Percentiles rank a stretch among this genome's conserved stretches.
Evolutionary conservation across 106 monocot species (phyloP).

Genomic region (Dioscorea zingiberensis): DNA sequence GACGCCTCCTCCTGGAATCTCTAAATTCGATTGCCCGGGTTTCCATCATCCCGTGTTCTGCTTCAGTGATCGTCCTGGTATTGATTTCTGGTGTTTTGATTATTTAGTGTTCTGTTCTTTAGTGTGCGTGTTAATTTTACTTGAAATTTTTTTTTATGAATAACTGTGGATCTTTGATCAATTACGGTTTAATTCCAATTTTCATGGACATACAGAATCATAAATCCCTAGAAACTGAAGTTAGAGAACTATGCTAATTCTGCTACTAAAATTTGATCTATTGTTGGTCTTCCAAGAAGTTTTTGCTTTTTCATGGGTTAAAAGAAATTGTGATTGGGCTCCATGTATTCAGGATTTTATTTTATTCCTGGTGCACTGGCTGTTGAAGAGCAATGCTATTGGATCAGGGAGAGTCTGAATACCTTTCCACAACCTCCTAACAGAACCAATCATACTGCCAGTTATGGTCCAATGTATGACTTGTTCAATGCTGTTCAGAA

Average conservation of each 20-base stretch:
- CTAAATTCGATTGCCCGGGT: constrained; percentile 21
- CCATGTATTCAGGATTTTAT: constrained; percentile 61
- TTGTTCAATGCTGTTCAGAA: constrained; percentile 49
- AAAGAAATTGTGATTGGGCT: too few species aligned
- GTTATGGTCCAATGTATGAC: constrained; percentile 59
- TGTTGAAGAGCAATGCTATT: constrained; percentile 68
- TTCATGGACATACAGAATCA: neutral
- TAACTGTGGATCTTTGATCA: neutral
- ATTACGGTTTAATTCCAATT: neutral
- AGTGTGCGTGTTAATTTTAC: neutral
- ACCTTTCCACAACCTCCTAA: constrained; percentile 93
- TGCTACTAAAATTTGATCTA: neutral
- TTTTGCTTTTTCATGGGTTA: neutral
- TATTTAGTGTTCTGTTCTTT: too few species aligned
- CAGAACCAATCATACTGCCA: constrained; percentile 77
- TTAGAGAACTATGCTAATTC: too few species aligned
- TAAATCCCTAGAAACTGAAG: neutral
- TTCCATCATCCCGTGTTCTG: constrained; percentile 65
- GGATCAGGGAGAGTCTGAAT: constrained; percentile 65
- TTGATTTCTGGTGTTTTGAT: neutral
- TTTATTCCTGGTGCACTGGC: constrained; percentile 82
- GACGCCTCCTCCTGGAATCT: constrained; percentile 37
- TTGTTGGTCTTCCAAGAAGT: neutral
- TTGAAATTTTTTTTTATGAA: neutral
- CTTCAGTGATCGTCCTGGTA: constrained; percentile 50